A percentile compares a stretch with the other conserved stretches of the same genome.
These are phyloP conservation scores for Coriolopsis trogii DNA, from an alignment of 1,284 basidiomycete species.

Conservation along the genomic window DNA sequence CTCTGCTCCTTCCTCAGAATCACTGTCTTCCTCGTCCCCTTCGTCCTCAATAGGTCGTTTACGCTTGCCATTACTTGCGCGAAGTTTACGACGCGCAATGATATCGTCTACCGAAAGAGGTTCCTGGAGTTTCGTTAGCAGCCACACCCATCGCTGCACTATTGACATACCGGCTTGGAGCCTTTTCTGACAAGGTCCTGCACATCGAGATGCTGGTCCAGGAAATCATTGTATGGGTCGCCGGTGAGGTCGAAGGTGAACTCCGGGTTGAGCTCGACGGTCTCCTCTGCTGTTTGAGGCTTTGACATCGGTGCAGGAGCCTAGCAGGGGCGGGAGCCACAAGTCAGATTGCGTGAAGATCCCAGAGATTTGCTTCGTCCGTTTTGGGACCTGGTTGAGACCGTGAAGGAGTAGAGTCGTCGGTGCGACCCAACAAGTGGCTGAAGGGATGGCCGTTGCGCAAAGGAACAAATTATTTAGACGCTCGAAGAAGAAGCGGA, in stretches of 20 bases:
- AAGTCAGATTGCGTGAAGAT: no score
- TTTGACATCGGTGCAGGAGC: constrained; percentile 22
- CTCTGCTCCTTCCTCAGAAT: constrained; percentile 21
- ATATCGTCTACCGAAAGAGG: constrained; percentile 92
- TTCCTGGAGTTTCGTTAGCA: constrained; percentile 45
- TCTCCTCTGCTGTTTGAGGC: constrained; percentile 40
- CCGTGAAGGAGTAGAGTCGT: no score
- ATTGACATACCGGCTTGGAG: constrained; percentile 61
- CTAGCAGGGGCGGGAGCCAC: no score
- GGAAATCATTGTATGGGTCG: constrained; percentile 64
- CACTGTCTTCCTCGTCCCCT: constrained; percentile 37
- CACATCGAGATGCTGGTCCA: constrained; percentile 42
- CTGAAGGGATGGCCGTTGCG: no score
- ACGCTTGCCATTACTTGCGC: constrained; percentile 51
- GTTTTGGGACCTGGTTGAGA: no score
- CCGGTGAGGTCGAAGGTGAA: constrained; percentile 83
- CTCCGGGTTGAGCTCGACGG: constrained; percentile 73
- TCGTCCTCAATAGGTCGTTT: constrained; percentile 49
- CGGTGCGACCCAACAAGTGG: no score
- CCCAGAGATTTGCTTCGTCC: no score
- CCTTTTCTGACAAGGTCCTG: constrained; percentile 64
- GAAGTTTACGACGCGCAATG: constrained; percentile 68
- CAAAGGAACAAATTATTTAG: constrained; percentile 17
- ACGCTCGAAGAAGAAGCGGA: constrained; percentile 11
- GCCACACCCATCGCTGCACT: constrained; percentile 4